Evolutionary conservation across 805 yeast genomes (phyloP).

Genomic region (Yamadazyma ubonensis): DNA sequence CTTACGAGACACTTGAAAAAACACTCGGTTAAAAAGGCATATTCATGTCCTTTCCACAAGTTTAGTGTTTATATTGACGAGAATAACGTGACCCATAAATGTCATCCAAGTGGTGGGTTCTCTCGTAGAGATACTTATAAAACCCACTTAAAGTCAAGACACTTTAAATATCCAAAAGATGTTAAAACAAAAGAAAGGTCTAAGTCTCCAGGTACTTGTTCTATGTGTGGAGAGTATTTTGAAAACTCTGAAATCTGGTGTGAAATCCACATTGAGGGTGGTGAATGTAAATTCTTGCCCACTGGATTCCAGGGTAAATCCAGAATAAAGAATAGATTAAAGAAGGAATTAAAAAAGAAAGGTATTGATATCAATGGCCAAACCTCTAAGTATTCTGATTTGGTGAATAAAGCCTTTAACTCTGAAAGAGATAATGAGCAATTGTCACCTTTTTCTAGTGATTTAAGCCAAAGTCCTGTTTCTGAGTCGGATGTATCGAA

Average conservation of each 20-base stretch:
- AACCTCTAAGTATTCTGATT: constrained; percentile 14
- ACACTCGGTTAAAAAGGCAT: constrained; percentile 51
- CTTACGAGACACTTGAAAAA: constrained; percentile 56
- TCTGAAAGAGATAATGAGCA: constrained; percentile 16
- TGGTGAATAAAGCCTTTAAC: constrained; percentile 5
- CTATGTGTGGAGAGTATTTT: constrained; percentile 53
- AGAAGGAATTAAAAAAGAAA: constrained; percentile 34
- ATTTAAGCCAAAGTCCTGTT: constrained; percentile 8
- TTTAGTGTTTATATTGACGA: constrained; percentile 37
- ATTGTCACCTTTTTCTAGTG: constrained; percentile 10
- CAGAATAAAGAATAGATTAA: constrained; percentile 41
- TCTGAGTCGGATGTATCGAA: constrained; percentile 3
- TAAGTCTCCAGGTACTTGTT: constrained; percentile 48
- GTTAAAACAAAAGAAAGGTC: constrained; percentile 47
- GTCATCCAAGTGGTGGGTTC: constrained; percentile 60
- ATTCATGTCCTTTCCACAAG: constrained; percentile 52
- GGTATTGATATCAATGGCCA: constrained; percentile 12
- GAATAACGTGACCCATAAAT: constrained; percentile 41
- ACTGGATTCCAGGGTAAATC: constrained; percentile 45
- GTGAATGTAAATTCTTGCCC: constrained; percentile 47
- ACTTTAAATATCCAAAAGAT: constrained; percentile 57
- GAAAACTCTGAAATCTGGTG: constrained; percentile 52
- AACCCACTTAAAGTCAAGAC: constrained; percentile 56
- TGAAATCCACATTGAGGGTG: constrained; percentile 49
- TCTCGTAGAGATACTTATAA: constrained; percentile 60